phyloP scores from a whole-genome alignment of 1,284 basidiomycete genomes.

The Coniophora puteana region DNA sequence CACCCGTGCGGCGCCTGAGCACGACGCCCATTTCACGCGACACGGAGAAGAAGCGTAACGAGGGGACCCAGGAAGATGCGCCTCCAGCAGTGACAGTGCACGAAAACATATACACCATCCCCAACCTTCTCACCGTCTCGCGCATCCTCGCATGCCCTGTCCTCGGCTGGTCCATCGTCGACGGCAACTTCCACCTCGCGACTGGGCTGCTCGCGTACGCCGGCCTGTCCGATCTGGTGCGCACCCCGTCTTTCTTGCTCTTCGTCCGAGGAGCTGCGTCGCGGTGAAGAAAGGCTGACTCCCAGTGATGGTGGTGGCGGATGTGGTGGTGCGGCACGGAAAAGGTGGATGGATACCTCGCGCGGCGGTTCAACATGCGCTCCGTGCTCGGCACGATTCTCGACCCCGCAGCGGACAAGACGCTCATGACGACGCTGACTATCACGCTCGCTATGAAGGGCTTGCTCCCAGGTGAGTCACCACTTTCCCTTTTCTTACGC shows the following conservation, averaged over 20 bases:
- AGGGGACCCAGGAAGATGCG: too few relatives aligned
- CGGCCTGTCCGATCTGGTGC: slow-evolving; percentile 86
- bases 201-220: slow-evolving; percentile 85
- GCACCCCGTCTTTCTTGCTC: slow-evolving; percentile 29
- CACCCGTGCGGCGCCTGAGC: too few relatives aligned
- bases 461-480: slow-evolving; percentile 73
- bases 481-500: background rate
- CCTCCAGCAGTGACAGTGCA: slow-evolving; percentile 30
- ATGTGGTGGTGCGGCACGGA: too few relatives aligned
- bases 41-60: too few relatives aligned
- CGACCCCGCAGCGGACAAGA: slow-evolving; percentile 97
- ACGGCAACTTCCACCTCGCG: slow-evolving; percentile 78
- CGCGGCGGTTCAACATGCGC: slow-evolving; percentile 80
- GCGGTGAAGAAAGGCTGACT: too few relatives aligned
- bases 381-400: slow-evolving; percentile 93
- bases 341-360: slow-evolving; percentile 89
- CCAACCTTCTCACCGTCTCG: slow-evolving; percentile 87
- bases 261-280: slow-evolving; percentile 9
- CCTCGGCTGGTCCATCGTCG: slow-evolving; percentile 89
- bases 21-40: too few relatives aligned
- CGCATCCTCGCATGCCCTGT: slow-evolving; percentile 87
- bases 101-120: slow-evolving; percentile 95
- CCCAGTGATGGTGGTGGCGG: too few relatives aligned
- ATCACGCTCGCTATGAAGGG: slow-evolving; percentile 82
- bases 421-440: slow-evolving; percentile 92